Percentiles rank a stretch among this genome's conserved stretches.
Conservation (phyloP, 768 basidiomycete species). For the Phaeolepiota aurea region DNA sequence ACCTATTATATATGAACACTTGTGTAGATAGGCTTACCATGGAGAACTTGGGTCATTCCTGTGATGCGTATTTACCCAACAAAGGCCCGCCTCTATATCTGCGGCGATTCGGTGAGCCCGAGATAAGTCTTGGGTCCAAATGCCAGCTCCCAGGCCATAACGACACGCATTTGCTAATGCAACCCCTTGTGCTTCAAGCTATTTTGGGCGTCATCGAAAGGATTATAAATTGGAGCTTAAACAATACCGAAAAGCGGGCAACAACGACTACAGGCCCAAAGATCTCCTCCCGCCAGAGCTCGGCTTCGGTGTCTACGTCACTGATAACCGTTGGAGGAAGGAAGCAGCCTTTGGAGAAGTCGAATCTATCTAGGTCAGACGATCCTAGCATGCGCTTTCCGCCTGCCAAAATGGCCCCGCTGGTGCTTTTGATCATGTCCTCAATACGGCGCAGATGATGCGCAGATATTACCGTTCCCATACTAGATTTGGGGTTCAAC, state of each 20-base stretch:
- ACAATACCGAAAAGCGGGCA: slow-evolving; percentile 27
- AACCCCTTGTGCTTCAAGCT: slow-evolving; percentile 62
- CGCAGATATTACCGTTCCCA: slow-evolving; percentile 74
- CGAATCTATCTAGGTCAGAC: slow-evolving; percentile 62
- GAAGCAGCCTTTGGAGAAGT: slow-evolving; percentile 67
- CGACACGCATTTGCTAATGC: slow-evolving; percentile 65
- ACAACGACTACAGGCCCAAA: slow-evolving; percentile 83
- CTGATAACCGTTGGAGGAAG: slow-evolving; percentile 74
- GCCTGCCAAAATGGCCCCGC: slow-evolving; percentile 48
- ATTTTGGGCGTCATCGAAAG: too few species aligned
- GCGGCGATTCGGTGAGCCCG: slow-evolving; percentile 69
- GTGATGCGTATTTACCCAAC: slow-evolving; percentile 88
- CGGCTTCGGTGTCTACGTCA: slow-evolving; percentile 46
- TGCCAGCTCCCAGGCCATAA: slow-evolving; percentile 74
- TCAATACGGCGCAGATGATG: slow-evolving; percentile 61
- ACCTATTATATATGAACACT: not conserved
- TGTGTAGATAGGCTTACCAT: slow-evolving; percentile 63
- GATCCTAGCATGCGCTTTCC: slow-evolving; percentile 55
- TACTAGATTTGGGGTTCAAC: slow-evolving; percentile 56
- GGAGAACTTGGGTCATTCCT: slow-evolving; percentile 86
- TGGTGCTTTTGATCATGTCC: slow-evolving; percentile 36
- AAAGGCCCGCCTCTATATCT: slow-evolving; percentile 64
- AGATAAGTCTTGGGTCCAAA: slow-evolving; percentile 74
- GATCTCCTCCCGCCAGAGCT: slow-evolving; percentile 76
- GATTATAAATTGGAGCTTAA: slow-evolving; percentile 1